phyloP scores from a whole-genome alignment of 208 protist species.

The Herpetomonas tarakana region DNA sequence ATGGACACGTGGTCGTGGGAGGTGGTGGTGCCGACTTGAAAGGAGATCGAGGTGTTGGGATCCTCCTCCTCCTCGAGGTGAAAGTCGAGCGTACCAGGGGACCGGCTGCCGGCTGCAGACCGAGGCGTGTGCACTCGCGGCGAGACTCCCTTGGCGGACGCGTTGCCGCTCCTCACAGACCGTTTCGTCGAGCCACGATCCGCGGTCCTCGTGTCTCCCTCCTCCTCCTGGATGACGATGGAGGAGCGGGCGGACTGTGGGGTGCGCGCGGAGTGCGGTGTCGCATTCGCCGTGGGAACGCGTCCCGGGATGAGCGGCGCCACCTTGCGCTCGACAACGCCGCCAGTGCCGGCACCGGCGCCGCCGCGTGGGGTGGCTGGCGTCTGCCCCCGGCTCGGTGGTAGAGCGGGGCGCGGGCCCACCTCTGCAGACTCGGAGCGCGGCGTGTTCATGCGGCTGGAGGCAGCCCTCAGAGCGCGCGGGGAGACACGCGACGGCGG shows the following conservation, averaged over 20 bases:
- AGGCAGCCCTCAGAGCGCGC: conserved; percentile 27
- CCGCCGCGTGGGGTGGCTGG: conserved; percentile 13
- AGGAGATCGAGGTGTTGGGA: conserved; percentile 39
- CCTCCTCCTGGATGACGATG: not conserved
- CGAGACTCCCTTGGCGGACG: not conserved
- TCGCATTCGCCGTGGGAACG: not conserved
- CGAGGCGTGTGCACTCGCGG: conserved; percentile 6
- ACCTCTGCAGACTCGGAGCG: conserved; percentile 11
- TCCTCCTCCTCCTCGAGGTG: conserved; percentile 9
- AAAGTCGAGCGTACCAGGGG: conserved; percentile 20
- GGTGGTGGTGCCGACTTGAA: conserved; percentile 15
- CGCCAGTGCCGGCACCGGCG: conserved; percentile 2
- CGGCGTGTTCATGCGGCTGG: conserved; percentile 25
- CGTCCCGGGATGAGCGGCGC: conserved; percentile 8
- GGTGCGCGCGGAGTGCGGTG: not conserved
- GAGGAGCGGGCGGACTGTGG: not conserved
- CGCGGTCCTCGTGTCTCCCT: not conserved
- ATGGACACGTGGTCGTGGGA: conserved; percentile 2
- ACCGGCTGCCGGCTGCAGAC: conserved; percentile 2
- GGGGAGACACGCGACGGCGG: conserved; percentile 45
- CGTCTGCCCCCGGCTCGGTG: conserved; percentile 16
- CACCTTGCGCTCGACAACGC: conserved; percentile 2
- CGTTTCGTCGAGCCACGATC: not conserved
- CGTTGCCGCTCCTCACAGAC: not conserved
- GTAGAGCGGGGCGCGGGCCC: conserved; percentile 16